Percentiles rank a stretch among this genome's conserved stretches.
These are phyloP conservation scores for Oemleria cerasiformis DNA, from an alignment of 306 rosid genomes.

Conservation along the genomic window DNA sequence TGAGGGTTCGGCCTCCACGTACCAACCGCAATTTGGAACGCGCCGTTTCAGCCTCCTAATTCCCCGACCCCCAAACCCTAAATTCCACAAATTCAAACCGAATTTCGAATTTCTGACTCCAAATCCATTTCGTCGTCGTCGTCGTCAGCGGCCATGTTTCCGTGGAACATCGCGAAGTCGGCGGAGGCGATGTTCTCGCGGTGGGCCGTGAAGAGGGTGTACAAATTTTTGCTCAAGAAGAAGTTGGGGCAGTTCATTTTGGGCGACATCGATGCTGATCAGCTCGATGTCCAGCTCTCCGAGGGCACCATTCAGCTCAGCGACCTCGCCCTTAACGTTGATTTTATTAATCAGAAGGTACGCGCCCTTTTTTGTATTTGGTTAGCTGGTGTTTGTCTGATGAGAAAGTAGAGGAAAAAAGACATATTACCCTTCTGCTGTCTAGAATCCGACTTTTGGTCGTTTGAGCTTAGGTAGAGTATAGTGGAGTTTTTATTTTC, in stretches of 20 bases:
- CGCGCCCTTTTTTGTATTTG: not conserved
- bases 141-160: slow-evolving; percentile 48
- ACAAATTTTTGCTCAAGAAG: slow-evolving; percentile 86
- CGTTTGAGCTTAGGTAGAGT: not conserved
- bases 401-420: not conserved
- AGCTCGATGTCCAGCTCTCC: slow-evolving; percentile 82
- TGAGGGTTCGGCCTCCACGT: slow-evolving; percentile 15
- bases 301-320: slow-evolving; percentile 84
- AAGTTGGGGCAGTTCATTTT: slow-evolving; percentile 80
- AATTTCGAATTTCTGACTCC: not conserved
- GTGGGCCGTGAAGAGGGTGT: slow-evolving; percentile 81
- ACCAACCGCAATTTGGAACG: not conserved
- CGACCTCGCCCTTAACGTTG: slow-evolving; percentile 87
- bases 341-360: slow-evolving; percentile 77
- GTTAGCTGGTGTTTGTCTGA: not conserved
- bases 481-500: not conserved
- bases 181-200: slow-evolving; percentile 93
- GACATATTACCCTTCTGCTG: not conserved
- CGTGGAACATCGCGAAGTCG: slow-evolving; percentile 90
- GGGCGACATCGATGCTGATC: slow-evolving; percentile 88
- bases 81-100: not conserved
- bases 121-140: not conserved
- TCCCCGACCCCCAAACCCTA: slow-evolving; percentile 14
- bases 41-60: not conserved
- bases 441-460: not conserved